Percentiles rank a stretch among this genome's conserved stretches.
Evolutionary conservation across 768 basidiomycete genomes (phyloP).

Genomic region (Mycena belliarum): DNA sequence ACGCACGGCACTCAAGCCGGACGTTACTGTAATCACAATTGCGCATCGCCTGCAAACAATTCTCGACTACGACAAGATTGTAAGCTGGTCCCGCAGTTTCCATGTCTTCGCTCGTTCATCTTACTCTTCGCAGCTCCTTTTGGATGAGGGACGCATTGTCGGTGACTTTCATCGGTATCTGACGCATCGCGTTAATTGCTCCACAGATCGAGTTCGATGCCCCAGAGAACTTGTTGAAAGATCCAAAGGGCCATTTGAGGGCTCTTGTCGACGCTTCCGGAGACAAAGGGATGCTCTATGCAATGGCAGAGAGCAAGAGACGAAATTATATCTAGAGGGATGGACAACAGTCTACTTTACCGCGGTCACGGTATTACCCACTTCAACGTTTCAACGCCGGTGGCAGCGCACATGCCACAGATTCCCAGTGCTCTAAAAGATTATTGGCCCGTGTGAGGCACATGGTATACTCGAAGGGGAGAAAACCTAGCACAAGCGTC

Average conservation of each 20-base stretch:
- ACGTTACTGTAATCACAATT: constrained; percentile 29
- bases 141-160: background rate
- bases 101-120: too few relatives aligned
- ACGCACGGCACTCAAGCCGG: constrained; percentile 33
- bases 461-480: too few relatives aligned
- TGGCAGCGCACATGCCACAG: too few relatives aligned
- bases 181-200: background rate
- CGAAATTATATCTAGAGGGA: too few relatives aligned
- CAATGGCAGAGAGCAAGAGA: background rate
- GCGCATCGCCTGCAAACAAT: background rate
- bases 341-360: too few relatives aligned
- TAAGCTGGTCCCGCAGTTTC: too few relatives aligned
- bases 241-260: constrained; percentile 47
- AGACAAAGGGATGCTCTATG: constrained; percentile 33
- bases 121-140: background rate
- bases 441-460: too few relatives aligned
- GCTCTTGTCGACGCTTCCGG: constrained; percentile 58
- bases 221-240: constrained; percentile 49
- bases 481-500: too few relatives aligned
- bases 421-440: too few relatives aligned
- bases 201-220: constrained; percentile 35
- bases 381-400: too few relatives aligned
- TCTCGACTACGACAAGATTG: background rate
- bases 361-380: too few relatives aligned
- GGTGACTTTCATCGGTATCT: background rate